Conservation (phyloP, 2,329 filamentous ascomycete species). For the Chaetothyriales sp. region DNA sequence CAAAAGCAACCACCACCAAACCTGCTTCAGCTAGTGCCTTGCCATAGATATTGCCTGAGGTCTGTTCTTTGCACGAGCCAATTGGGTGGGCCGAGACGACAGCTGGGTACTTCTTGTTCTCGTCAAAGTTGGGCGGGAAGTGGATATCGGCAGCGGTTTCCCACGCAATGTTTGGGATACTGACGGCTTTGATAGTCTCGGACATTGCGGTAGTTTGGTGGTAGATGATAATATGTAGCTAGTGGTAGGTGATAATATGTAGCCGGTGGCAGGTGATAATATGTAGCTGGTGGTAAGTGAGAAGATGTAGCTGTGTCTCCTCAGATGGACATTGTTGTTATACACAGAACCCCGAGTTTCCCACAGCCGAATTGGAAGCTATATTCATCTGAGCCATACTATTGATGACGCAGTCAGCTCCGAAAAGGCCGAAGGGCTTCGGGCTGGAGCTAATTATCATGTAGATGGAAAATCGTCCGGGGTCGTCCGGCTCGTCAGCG, state of each 20-base stretch:
- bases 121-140: background rate
- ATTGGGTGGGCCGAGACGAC: constrained; percentile 24
- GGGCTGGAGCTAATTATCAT: background rate
- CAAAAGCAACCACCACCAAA: constrained; percentile 25
- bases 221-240: background rate
- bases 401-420: too few relatives aligned
- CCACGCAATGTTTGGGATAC: background rate
- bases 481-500: background rate
- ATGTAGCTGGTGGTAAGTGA: too few relatives aligned
- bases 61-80: constrained; percentile 28
- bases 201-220: background rate
- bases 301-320: background rate
- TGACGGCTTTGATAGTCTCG: background rate
- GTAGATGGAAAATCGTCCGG: background rate
- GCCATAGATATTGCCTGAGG: constrained; percentile 23
- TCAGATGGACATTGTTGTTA: too few relatives aligned
- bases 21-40: constrained; percentile 21
- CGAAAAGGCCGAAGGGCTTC: background rate
- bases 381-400: too few relatives aligned
- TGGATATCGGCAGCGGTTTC: background rate
- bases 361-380: too few relatives aligned
- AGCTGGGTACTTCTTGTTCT: constrained; percentile 2
- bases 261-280: background rate
- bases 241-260: too few relatives aligned
- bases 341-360: too few relatives aligned